Evolutionary conservation across 2,329 filamentous ascomycete genomes (phyloP), one percentile per base, ranked within the genome.

Genomic region (Pseudogymnoascus sp.): DNA sequence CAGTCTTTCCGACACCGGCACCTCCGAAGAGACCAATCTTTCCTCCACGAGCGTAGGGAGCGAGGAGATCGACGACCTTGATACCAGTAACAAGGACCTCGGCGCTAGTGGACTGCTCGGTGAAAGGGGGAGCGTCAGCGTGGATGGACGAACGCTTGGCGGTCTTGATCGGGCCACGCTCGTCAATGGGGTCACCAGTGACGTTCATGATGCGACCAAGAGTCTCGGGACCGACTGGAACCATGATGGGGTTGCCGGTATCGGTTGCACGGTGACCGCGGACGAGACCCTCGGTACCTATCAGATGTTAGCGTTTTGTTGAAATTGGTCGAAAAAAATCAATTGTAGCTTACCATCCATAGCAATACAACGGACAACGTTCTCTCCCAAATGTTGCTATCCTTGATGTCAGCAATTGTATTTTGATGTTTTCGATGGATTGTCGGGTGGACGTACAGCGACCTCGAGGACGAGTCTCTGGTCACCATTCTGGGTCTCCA

Each of bases 21-120:
- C 95, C 95, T 83, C 95, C 95, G 84, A 99, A 99, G 73, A 99
- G 92, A 91, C 95, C 95, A 87, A 99, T 99, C 90, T 99, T 99
- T 88, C 95, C 95, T 91, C 95, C 95, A 96, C 95, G 95, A 79
- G 95, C 95, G 82, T 99, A 99, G 75, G 95, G 95, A 75, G 95
- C 95, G 76, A 99, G 88, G 72, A 99, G 87, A 80, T 99, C 95
- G 82, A 99, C 95, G 80, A 99, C 95, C 90, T 99, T 99, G 88
- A 99, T 99, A 89, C 95, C 95, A 73, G 95, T 99, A 75, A 96
- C 90, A 73, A 99, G 88, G 80, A 99, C 88, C 84, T 99, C 95
- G 73, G 95, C 95, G 74, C 87, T 84, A 73, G 95, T 99, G 70
- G 95, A 96, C 85, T 99, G 95, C 76, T 99, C 95, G 72, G 85